Base-by-base conservation (phyloP, 805 yeast genomes). In the Candida dendrica region DNA sequence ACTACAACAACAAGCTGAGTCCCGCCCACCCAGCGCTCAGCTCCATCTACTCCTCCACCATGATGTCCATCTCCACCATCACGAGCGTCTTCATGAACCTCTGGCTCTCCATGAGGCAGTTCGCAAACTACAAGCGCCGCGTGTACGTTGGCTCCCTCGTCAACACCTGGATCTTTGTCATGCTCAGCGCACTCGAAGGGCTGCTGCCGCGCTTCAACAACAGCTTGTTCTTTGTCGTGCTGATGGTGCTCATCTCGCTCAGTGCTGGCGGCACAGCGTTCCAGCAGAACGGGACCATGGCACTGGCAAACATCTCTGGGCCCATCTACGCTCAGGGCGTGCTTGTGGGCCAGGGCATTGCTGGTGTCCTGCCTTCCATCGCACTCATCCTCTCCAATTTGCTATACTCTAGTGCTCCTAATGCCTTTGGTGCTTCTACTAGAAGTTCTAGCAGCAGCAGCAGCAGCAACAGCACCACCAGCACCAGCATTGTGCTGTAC, bases 281-380 rank as follows among this genome's bases (percentile, higher is more conserved):
- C 48, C 82, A 93, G 2, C 98, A 91, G 55, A 91, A 87, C 54
- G 97, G 97, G 11, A 72, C 85, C 8, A 79, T 90, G 79, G 95
- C 98, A 5, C 71, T 87, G 34, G 93, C 83, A 3, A 85, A 86
- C 52, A 77, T 83, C 1, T 69, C 79, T 56, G 90, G 93, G 4
- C 72, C 87, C 1, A 72, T 79, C 13, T 85, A 76, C 57, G 90
- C 95, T 10, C 96, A 93, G 55, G 95, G 85, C 0, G 84, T 84
- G 2, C 86, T 93, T 84, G 90, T 90, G 3, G 98, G 98, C 2
- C 96, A 91, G 60, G 96, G 95, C 0, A 66, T 91, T 15, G 88
- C 97, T 0, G 98, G 98, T 2, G 95, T 93, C 0, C 65, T 91
- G 30, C 98, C 98, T 2, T 79, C 96, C 0, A 57, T 84, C 16